Conservation (phyloP, 108 stramenopile genomes). For the Poteriospumella lacustris region DNA sequence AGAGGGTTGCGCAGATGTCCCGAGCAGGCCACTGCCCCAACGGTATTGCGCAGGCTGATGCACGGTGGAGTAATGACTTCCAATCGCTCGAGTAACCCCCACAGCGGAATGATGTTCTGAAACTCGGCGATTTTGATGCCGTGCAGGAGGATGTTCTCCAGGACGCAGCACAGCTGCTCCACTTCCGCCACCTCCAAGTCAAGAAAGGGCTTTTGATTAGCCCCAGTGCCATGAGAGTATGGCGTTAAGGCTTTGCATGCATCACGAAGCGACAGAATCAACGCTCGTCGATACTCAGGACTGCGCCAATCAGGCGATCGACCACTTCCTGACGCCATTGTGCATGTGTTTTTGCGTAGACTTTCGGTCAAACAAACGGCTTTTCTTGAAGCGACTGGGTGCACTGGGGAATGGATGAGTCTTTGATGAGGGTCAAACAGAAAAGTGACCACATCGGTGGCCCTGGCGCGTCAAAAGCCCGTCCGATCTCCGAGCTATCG, state of each 20-base stretch:
- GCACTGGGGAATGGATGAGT: no score
- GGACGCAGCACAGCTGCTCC: neutral
- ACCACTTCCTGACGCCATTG: no score
- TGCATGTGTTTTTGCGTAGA: no score
- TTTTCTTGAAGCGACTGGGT: no score
- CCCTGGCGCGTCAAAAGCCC: no score
- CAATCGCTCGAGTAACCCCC: slow-evolving; percentile 4
- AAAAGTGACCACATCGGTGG: no score
- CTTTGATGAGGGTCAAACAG: no score
- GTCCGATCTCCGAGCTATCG: no score
- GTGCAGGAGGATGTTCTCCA: neutral
- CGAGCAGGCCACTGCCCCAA: neutral
- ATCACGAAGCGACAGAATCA: neutral
- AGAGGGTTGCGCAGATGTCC: neutral
- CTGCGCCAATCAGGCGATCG: no score
- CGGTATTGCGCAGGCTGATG: neutral
- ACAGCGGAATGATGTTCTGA: neutral
- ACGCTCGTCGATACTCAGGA: neutral
- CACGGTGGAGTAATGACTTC: neutral
- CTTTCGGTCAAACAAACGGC: no score
- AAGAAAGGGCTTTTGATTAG: neutral
- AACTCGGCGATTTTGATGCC: neutral
- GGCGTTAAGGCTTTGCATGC: neutral
- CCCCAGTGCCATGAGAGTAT: neutral
- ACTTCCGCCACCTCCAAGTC: neutral